A percentile compares a stretch with the other conserved stretches of the same genome.
Conservation (phyloP, 257 asterid species). For the Nicotiana otophora region DNA sequence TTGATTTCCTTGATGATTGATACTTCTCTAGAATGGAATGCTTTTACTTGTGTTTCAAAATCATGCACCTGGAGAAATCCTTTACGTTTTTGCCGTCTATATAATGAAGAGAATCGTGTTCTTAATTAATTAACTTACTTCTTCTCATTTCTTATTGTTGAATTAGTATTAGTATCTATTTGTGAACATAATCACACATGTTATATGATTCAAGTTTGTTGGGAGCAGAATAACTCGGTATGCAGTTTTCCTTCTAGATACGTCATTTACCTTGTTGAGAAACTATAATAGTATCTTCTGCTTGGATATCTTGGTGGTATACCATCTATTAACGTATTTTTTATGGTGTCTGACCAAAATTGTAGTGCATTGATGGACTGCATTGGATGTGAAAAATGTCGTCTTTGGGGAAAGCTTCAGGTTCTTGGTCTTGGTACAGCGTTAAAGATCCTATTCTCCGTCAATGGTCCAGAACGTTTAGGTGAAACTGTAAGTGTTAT, state of each 20-base stretch:
- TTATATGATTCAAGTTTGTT: neutral
- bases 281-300: neutral
- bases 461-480: slow-evolving; percentile 26
- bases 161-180: neutral
- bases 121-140: neutral
- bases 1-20: neutral
- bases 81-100: neutral
- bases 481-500: slow-evolving; percentile 32
- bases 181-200: neutral
- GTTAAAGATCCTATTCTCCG: slow-evolving; percentile 44
- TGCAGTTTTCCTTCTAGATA: neutral
- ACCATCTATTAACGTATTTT: slow-evolving; percentile 1
- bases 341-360: neutral
- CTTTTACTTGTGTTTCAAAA: neutral
- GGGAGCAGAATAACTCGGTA: neutral
- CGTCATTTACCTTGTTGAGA: neutral
- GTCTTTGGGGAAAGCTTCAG: slow-evolving; percentile 75
- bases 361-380: slow-evolving; percentile 64
- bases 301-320: neutral
- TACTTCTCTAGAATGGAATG: neutral
- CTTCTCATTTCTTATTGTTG: neutral
- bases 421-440: slow-evolving; percentile 62
- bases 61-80: neutral
- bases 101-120: neutral
- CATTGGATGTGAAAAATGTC: slow-evolving; percentile 64